Evolutionary conservation across 2,329 filamentous ascomycete genomes (phyloP).

Genomic region (Boeremia lycopersici): DNA sequence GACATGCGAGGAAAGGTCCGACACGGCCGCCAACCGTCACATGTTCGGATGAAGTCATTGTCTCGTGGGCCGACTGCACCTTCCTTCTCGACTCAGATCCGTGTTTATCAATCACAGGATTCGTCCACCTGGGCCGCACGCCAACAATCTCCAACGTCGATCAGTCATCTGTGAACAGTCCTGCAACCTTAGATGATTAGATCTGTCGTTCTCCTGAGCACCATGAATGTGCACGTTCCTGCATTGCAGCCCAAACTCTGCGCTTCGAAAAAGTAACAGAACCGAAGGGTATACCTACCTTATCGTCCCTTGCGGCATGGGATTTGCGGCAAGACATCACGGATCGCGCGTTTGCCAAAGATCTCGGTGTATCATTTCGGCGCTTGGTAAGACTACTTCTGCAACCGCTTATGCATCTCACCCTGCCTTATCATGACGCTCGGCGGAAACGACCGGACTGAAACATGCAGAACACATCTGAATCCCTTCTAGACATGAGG

Average conservation of each 20-base stretch:
- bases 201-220: constrained; percentile 16
- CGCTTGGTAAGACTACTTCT: constrained; percentile 21
- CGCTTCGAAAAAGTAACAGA: constrained; percentile 22
- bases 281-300: constrained; percentile 18
- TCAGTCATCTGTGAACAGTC: constrained; percentile 15
- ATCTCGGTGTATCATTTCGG: constrained; percentile 23
- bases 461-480: constrained; percentile 5
- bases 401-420: constrained; percentile 26
- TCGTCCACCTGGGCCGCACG: constrained; percentile 1
- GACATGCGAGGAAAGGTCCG: constrained; percentile 24
- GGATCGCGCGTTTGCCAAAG: constrained; percentile 5
- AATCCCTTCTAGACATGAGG: not conserved
- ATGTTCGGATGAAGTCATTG: constrained; percentile 29
- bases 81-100: constrained; percentile 12
- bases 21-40: constrained; percentile 10
- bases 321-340: constrained; percentile 21
- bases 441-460: constrained; percentile 13
- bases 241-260: constrained; percentile 22
- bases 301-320: constrained; percentile 4
- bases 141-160: constrained; percentile 13
- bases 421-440: constrained; percentile 21
- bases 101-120: constrained; percentile 28
- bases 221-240: constrained; percentile 14
- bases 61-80: constrained; percentile 23
- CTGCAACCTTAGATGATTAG: constrained; percentile 7